phyloP scores from a whole-genome alignment of 345 rosid genomes.

The Citrus sinensis region DNA sequence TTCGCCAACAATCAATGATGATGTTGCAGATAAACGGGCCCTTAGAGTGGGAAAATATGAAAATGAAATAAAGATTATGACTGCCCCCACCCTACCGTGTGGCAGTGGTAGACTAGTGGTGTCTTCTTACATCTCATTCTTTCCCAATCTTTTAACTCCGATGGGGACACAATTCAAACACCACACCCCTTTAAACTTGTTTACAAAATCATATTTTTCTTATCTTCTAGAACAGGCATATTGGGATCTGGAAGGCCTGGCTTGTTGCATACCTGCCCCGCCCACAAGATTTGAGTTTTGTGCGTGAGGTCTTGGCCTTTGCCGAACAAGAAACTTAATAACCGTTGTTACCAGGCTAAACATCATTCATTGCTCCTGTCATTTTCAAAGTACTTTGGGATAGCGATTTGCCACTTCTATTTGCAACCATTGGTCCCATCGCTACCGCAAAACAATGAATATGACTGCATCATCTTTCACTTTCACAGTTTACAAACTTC shows the following conservation, averaged over 20 bases:
- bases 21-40: background rate
- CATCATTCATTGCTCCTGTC: background rate
- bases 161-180: background rate
- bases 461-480: background rate
- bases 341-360: background rate
- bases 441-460: background rate
- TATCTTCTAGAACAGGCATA: background rate
- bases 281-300: background rate
- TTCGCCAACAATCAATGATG: conserved; percentile 6
- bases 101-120: no score
- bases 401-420: background rate
- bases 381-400: background rate
- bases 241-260: background rate
- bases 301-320: background rate
- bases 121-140: background rate
- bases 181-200: background rate
- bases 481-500: background rate
- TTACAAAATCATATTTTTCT: background rate
- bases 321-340: background rate
- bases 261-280: background rate
- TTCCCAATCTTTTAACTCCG: background rate
- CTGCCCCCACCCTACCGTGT: background rate
- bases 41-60: no score
- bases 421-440: background rate
- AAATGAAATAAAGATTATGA: conserved; percentile 4